A percentile compares a stretch with the other conserved stretches of the same genome.
phyloP scores from a whole-genome alignment of 1,139 yeast species.

The Yamadazyma friedrichii region DNA sequence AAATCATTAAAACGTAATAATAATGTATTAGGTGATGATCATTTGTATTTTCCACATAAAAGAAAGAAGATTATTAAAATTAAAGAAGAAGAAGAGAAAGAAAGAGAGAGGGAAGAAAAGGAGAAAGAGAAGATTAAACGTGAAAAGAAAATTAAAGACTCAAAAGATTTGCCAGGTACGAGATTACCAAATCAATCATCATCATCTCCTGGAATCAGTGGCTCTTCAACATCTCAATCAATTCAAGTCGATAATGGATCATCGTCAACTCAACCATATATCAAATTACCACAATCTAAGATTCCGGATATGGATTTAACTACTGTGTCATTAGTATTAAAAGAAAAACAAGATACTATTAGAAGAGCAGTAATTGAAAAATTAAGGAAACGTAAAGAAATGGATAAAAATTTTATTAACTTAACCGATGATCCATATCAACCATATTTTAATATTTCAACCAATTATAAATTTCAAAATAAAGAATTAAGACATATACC shows the following conservation, averaged over 20 bases:
- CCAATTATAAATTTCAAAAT: conserved; percentile 46
- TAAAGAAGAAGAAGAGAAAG: conserved; percentile 32
- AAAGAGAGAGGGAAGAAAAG: conserved; percentile 29
- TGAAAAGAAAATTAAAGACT: conserved; percentile 20
- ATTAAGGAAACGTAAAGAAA: conserved; percentile 67
- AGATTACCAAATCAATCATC: neutral
- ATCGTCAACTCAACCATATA: conserved; percentile 69
- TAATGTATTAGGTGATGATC: conserved; percentile 82
- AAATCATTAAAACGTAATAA: conserved; percentile 72
- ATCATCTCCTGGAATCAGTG: conserved; percentile 9
- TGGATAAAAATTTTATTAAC: conserved; percentile 75
- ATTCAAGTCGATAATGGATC: conserved; percentile 17
- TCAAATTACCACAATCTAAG: conserved; percentile 83
- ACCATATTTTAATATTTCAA: conserved; percentile 75
- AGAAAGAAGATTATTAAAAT: conserved; percentile 55
- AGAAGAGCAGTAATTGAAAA: conserved; percentile 81
- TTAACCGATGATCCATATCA: conserved; percentile 88
- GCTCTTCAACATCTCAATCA: conserved; percentile 50
- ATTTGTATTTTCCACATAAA: conserved; percentile 76
- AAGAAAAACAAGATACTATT: conserved; percentile 76
- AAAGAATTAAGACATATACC: conserved; percentile 68
- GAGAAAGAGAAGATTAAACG: conserved; percentile 24
- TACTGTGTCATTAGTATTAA: conserved; percentile 73
- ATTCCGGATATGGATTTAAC: conserved; percentile 90
- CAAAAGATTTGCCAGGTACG: conserved; percentile 1